Conservation (phyloP, 257 asterid genomes). For the Solanum piurae region DNA sequence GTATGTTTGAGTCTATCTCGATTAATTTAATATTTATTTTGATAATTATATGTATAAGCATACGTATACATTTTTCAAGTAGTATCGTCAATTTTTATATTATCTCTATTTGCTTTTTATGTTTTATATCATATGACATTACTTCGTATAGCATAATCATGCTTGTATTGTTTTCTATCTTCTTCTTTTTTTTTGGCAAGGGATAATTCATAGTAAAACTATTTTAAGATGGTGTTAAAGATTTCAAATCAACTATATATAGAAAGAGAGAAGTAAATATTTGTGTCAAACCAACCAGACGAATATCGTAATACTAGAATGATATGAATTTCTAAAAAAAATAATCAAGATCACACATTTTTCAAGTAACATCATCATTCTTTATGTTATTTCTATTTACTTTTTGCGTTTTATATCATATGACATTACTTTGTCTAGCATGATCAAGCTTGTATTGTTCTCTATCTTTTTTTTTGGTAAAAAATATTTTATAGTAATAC, state of each 20-base stretch:
- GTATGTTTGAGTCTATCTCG: slow-evolving; percentile 11
- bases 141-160: not conserved
- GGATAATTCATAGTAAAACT: not conserved
- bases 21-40: no score
- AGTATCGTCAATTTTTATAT: no score
- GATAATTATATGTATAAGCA: no score
- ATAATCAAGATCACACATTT: no score
- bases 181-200: not conserved
- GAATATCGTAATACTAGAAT: not conserved
- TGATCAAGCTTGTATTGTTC: not conserved
- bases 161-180: not conserved
- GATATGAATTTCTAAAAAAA: no score
- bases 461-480: not conserved
- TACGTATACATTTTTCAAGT: not conserved
- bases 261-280: not conserved
- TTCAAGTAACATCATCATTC: no score
- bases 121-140: not conserved
- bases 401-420: no score
- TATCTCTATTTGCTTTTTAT: fast-evolving
- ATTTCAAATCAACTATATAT: fast-evolving
- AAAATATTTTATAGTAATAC: not conserved
- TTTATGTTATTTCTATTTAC: no score
- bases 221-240: not conserved
- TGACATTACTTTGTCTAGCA: no score
- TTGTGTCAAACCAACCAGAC: not conserved